Percentiles rank a stretch among this genome's conserved stretches.
Conservation (phyloP, 2,329 filamentous ascomycete species). For the Ascosphaera apis region DNA sequence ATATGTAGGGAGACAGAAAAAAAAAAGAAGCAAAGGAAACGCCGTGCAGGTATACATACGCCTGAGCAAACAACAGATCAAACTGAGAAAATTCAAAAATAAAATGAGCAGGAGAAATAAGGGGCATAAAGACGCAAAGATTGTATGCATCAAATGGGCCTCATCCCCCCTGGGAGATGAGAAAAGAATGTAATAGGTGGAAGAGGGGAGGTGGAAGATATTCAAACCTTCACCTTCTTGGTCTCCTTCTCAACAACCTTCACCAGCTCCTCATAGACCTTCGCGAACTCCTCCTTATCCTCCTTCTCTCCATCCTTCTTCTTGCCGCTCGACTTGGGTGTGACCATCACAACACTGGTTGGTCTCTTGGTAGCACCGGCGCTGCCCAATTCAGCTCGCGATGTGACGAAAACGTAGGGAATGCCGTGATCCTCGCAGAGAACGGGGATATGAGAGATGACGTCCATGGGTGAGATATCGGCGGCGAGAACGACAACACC, state of each 20-base stretch:
- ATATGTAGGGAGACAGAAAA: constrained; percentile 2
- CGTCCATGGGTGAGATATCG: constrained; percentile 95
- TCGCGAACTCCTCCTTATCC: constrained; percentile 26
- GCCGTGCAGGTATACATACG: constrained; percentile 1
- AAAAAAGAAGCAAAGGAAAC: background rate
- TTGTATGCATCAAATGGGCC: constrained; percentile 4
- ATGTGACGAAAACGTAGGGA: constrained; percentile 86
- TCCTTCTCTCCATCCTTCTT: constrained; percentile 26
- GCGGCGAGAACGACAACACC: constrained; percentile 76
- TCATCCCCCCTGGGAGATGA: constrained; percentile 5
- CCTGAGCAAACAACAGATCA: background rate
- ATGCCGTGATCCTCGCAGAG: constrained; percentile 97
- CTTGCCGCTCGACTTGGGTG: constrained; percentile 25
- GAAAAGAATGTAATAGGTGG: constrained; percentile 6
- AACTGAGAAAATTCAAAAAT: background rate
- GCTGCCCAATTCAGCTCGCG: constrained; percentile 77
- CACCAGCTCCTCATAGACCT: constrained; percentile 31
- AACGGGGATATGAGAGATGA: constrained; percentile 93
- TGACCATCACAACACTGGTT: constrained; percentile 82
- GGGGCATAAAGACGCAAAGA: constrained; percentile 8
- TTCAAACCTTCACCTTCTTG: constrained; percentile 30
- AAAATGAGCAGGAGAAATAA: background rate
- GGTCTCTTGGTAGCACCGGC: constrained; percentile 89
- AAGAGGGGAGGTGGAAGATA: constrained; percentile 1
- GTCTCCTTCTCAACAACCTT: constrained; percentile 37